Conservation (phyloP, 306 rosid genomes). For the Cicer chorassanicum region DNA sequence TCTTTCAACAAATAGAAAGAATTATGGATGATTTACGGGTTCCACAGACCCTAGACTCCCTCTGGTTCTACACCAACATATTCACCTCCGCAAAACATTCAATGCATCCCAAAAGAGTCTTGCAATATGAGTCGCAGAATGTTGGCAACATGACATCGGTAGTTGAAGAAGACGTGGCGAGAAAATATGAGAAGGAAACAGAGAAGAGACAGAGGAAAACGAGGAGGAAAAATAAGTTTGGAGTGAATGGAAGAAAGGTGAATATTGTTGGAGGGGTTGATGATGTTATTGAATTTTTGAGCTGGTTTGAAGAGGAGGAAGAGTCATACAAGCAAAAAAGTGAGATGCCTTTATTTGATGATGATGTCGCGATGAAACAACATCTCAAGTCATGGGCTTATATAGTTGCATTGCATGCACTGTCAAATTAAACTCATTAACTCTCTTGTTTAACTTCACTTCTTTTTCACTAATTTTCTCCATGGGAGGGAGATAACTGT, state of each 20-base stretch:
- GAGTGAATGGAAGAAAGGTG: constrained; percentile 17
- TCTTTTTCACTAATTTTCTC: background rate
- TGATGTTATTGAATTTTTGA: constrained; percentile 28
- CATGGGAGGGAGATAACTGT: background rate
- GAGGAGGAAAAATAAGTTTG: constrained; percentile 24
- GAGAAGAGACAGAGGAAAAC: constrained; percentile 35
- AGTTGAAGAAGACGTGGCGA: constrained; percentile 38
- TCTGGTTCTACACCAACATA: constrained; percentile 70
- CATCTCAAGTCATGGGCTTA: constrained; percentile 79
- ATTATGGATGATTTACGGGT: constrained; percentile 57
- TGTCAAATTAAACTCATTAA: constrained; percentile 43
- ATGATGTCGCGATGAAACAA: constrained; percentile 68
- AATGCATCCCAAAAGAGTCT: constrained; percentile 37
- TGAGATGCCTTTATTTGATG: constrained; percentile 55
- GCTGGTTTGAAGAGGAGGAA: too few species aligned
- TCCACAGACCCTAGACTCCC: constrained; percentile 56
- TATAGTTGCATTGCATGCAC: constrained; percentile 72
- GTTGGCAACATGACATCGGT: constrained; percentile 30
- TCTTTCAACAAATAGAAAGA: background rate
- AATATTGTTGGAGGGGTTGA: constrained; percentile 40
- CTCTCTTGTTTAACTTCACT: background rate
- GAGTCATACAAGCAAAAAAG: background rate
- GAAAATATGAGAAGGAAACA: constrained; percentile 3
- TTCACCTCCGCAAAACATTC: constrained; percentile 30
- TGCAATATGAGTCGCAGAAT: constrained; percentile 9